Evolutionary conservation across 2,329 filamentous ascomycete species (phyloP), one percentile per base, ranked within the genome.

Genomic region (Claviceps capensis): DNA sequence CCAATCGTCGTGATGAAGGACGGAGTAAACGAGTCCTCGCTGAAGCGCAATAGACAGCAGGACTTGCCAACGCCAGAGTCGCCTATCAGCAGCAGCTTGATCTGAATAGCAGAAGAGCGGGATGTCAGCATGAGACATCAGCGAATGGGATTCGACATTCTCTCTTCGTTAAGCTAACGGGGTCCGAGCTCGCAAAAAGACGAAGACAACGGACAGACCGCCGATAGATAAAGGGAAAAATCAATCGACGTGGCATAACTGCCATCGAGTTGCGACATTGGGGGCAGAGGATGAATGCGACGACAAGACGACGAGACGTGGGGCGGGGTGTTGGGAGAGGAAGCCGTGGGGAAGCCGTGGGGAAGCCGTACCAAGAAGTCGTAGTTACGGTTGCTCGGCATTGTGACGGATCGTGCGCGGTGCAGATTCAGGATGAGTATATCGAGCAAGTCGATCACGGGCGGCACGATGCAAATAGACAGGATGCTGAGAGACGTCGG

Each of bases 1-100:
- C 93, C 93, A 72, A 98, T 98, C 57, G 93, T 98, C 57, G 90
- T 95, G 76, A 96, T 96, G 78, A 95, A 96, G 62, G 88, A 95
- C 44, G 90, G 90, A 50, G 90, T 96, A 75, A 95, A 96, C 47
- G 88, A 94, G 76, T 96, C 90, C 74, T 96, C 90, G 72, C 88
- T 95, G 77, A 96, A 96, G 62, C 90, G 88, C 66, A 96, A 77
- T 69, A 96, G 79, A 72, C 90, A 95, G 82, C 90, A 96, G 61
- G 90, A 96, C 74, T 96, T 96, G 69, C 90, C 90, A 56, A 96
- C 90, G 65, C 90, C 90, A 48, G 89, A 95, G 76, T 96, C 90
- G 70, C 90, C 90, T 70, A 96, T 96, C 67, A 96, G 82, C 67
- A 96, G 81, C 58, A 96, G 82, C 76, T 96, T 96, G 78, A 96